Evolutionary conservation across 768 basidiomycete species (phyloP), one percentile per base, ranked within the genome.

Genomic region (Tylopilus vinaceipallidus): DNA sequence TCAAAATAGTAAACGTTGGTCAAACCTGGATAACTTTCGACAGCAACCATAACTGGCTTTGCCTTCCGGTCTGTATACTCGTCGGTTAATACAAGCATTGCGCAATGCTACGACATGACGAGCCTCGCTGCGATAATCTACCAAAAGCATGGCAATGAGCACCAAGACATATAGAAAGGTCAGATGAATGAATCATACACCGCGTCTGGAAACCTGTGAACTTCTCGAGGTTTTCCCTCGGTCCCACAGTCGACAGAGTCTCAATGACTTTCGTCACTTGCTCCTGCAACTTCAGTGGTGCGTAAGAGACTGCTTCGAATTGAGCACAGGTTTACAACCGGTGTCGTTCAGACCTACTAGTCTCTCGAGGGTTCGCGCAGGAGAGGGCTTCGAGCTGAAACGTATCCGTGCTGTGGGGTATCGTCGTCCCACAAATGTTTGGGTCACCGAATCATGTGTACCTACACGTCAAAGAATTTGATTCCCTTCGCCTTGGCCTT

Each of bases 391-490:
- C 84, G 33, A 87, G 73, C 40, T 81, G 72, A 59, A 75, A 82
- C n/a, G 86, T 79, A 49, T 92, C 88, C 47, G 91, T 91, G 40
- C 90, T 91, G 56, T 32, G 52, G 6, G n/a, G 19, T 22, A 37
- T 45, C 46, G 34, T 56, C 50, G 39, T 56, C 23, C 45, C 13
- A 42, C 16, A 19, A n/a, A 48, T 4, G 6, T 16, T 27, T 4
- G 1, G 13, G 42, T 11, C 32, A 19, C 19, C 29, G 7, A 37
- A 56, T 58, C 36, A n/a, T 33, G 42, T 29, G 34, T 35, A 55
- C 74, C 72, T 68, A 90, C 88, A 95, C 78, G 67, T 95, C 93
- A 71, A 95, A 88, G 77, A 94, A 95, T 45, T 80, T 85, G 71
- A 83, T 60, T 54, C 91, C 91, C 56, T 79, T 75, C 42, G 83